Percentiles rank a stretch among this genome's conserved stretches.
phyloP scores from a whole-genome alignment of 2,329 filamentous ascomycete genomes.

The Claviceps pusilla region DNA sequence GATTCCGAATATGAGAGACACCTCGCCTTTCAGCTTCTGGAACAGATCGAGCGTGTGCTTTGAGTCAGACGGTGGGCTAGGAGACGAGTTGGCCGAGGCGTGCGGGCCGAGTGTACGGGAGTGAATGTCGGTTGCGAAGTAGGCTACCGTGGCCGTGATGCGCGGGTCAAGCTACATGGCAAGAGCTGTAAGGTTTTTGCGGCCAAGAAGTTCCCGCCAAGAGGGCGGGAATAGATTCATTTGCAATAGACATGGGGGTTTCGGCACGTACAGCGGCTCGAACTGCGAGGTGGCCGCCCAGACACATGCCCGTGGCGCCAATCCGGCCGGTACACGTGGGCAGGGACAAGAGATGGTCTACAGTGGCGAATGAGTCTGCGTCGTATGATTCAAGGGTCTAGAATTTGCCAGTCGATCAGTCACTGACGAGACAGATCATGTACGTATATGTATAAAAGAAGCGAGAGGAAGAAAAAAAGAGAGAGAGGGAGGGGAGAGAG shows the following conservation, averaged over 20 bases:
- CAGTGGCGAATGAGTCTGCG: conserved; percentile 52
- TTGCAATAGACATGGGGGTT: not conserved
- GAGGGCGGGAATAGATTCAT: too few relatives aligned
- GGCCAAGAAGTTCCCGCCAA: too few relatives aligned
- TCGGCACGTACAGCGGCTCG: conserved; percentile 34
- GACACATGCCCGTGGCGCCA: conserved; percentile 77
- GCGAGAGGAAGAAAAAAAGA: not conserved
- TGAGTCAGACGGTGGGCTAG: conserved; percentile 22
- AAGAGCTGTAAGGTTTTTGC: not conserved
- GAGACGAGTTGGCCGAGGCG: conserved; percentile 30
- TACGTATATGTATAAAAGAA: not conserved
- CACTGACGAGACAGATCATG: not conserved
- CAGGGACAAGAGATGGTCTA: conserved; percentile 55
- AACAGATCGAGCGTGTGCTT: conserved; percentile 40
- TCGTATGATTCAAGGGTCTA: conserved; percentile 77
- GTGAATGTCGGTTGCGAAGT: conserved; percentile 89
- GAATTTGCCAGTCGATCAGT: not conserved
- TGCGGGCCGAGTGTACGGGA: conserved; percentile 55
- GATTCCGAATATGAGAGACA: conserved; percentile 83
- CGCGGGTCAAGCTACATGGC: conserved; percentile 49
- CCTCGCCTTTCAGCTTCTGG: conserved; percentile 60
- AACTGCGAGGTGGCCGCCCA: conserved; percentile 71
- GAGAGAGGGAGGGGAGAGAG: not conserved
- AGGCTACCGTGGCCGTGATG: conserved; percentile 64
- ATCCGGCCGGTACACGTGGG: conserved; percentile 69